A percentile compares a stretch with the other conserved stretches of the same genome.
These are phyloP conservation scores for Nemania diffusa DNA, from an alignment of 2,329 filamentous ascomycete species.

Conservation along the genomic window DNA sequence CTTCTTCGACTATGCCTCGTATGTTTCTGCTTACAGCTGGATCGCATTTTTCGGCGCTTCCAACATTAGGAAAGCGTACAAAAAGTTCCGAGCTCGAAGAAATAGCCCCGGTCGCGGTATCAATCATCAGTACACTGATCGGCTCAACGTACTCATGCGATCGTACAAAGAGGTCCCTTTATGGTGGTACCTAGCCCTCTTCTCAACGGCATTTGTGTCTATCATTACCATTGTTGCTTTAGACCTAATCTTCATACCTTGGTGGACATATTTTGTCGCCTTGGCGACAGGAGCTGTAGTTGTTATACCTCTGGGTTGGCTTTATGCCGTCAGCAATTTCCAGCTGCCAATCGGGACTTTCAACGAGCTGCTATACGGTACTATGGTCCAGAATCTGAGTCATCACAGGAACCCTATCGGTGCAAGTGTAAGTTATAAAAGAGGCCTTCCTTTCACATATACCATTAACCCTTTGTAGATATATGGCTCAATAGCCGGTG, in stretches of 20 bases:
- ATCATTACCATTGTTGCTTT: conserved; percentile 62
- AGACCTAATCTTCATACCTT: conserved; percentile 66
- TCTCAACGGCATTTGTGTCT: conserved; percentile 57
- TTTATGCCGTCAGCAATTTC: conserved; percentile 69
- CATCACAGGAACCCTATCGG: conserved; percentile 67
- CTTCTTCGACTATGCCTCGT: conserved; percentile 70
- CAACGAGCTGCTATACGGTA: conserved; percentile 69
- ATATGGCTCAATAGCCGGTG: conserved; percentile 68
- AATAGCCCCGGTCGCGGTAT: conserved; percentile 51
- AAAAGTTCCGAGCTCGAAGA: conserved; percentile 55
- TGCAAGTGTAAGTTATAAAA: conserved; percentile 53
- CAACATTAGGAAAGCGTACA: conserved; percentile 58
- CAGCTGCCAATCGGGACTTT: conserved; percentile 65
- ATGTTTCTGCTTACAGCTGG: conserved; percentile 68
- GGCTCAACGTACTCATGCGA: conserved; percentile 68
- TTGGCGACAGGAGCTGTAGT: conserved; percentile 64
- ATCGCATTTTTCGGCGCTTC: conserved; percentile 65
- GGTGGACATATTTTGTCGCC: conserved; percentile 69
- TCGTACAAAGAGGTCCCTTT: conserved; percentile 67
- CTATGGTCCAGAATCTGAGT: conserved; percentile 64
- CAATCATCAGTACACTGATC: conserved; percentile 67
- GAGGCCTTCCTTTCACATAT: not conserved
- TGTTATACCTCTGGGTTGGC: conserved; percentile 67
- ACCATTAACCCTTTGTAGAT: conserved; percentile 43
- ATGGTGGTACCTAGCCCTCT: conserved; percentile 67